Conservation (phyloP, 1,284 basidiomycete genomes). For the Neolentinus lepideus region DNA sequence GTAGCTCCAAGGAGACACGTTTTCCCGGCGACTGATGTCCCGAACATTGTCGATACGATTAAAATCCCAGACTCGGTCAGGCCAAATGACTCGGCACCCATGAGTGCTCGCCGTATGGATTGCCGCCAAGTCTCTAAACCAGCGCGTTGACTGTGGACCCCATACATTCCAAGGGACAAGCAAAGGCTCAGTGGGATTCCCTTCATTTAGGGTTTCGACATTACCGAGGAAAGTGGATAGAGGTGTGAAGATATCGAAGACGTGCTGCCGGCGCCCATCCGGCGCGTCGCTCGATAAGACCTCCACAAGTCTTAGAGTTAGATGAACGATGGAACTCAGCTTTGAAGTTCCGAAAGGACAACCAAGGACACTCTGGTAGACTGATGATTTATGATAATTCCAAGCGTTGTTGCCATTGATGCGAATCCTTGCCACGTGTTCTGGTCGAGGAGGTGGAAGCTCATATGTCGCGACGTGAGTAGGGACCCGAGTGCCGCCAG, state of each 20-base stretch:
- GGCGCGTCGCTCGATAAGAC: not conserved
- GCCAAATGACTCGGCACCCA: not conserved
- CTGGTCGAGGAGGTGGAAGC: not conserved
- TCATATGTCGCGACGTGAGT: not conserved
- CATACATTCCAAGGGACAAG: not conserved
- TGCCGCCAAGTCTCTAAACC: not conserved
- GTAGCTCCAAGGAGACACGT: not conserved
- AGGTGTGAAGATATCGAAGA: conserved; percentile 2
- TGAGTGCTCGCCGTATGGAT: not conserved
- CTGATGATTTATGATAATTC: not conserved
- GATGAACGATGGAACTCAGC: not conserved
- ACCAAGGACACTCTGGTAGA: not conserved
- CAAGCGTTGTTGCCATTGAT: not conserved
- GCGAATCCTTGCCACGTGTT: not conserved
- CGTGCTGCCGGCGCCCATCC: not conserved
- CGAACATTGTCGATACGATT: not conserved
- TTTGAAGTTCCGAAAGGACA: not conserved
- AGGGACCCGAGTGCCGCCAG: not conserved
- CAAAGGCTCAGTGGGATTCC: not conserved
- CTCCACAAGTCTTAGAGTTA: not conserved
- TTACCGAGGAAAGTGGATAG: not conserved
- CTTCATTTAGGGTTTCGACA: not conserved
- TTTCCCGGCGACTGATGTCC: not conserved
- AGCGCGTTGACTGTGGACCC: not conserved
- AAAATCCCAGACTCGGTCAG: not conserved